A percentile compares a stretch with the other conserved stretches of the same genome.
Conservation (phyloP, 2,329 filamentous ascomycete genomes). For the Colletotrichum coccodes region DNA sequence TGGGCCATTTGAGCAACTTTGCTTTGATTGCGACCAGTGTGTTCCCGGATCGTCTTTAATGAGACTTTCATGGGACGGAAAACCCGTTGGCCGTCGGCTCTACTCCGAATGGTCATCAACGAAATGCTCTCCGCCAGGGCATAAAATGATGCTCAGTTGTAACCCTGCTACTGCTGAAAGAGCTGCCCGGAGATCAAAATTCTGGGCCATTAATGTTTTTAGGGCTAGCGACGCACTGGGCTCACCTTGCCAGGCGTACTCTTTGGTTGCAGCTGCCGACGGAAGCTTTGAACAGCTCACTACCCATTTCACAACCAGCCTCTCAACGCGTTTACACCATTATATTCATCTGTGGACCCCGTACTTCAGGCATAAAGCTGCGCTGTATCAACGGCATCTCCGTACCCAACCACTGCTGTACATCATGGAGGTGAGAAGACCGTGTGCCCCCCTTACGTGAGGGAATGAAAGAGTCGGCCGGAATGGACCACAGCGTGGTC, state of each 20-base stretch:
- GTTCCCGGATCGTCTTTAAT: neutral
- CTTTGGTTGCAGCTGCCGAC: constrained; percentile 14
- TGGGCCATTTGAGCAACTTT: neutral
- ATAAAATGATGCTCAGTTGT: neutral
- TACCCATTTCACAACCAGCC: constrained; percentile 6
- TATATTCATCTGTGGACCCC: constrained; percentile 1
- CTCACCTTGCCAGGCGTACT: constrained; percentile 7
- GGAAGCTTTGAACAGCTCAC: constrained; percentile 9
- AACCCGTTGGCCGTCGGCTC: neutral
- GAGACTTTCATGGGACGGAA: neutral
- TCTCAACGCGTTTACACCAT: neutral
- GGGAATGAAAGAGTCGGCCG: constrained; percentile 2
- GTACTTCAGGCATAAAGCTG: constrained; percentile 1
- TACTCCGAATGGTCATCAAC: neutral
- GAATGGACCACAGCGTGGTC: neutral
- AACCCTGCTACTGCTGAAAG: constrained; percentile 3
- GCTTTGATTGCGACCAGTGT: neutral
- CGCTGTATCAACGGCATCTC: constrained; percentile 9
- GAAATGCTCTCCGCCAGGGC: neutral
- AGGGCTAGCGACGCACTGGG: constrained; percentile 14
- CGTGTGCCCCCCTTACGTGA: neutral
- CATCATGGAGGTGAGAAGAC: neutral
- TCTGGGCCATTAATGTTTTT: constrained; percentile 24
- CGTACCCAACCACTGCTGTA: neutral
- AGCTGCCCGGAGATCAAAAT: constrained; percentile 17